These are phyloP conservation scores for Megacollybia marginata DNA, from an alignment of 768 basidiomycete genomes.

Conservation along the genomic window DNA sequence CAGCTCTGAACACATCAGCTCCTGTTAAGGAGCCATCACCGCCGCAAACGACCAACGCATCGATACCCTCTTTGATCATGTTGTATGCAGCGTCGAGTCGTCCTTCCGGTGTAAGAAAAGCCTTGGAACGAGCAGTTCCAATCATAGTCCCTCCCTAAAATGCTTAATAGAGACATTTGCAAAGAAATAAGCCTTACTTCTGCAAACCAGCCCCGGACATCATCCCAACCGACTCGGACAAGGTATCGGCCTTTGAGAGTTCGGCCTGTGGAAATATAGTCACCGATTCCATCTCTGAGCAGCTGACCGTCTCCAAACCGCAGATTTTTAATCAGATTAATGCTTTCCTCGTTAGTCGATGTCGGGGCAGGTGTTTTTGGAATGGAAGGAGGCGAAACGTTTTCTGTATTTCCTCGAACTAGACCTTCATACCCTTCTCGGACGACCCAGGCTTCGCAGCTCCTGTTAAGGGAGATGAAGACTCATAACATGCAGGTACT, in stretches of 20 bases:
- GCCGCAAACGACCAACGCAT: slow-evolving; percentile 94
- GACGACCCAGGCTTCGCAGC: slow-evolving; percentile 93
- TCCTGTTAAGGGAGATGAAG: slow-evolving; percentile 41
- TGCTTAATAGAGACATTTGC: background rate
- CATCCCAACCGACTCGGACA: slow-evolving; percentile 95
- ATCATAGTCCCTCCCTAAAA: slow-evolving; percentile 87
- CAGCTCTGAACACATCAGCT: slow-evolving; percentile 86
- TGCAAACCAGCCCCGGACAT: slow-evolving; percentile 91
- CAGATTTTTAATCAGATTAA: slow-evolving; percentile 57
- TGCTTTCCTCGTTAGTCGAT: slow-evolving; percentile 15
- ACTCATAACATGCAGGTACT: background rate
- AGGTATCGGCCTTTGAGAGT: slow-evolving; percentile 89
- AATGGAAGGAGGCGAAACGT: slow-evolving; percentile 11
- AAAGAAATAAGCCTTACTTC: slow-evolving; percentile 43
- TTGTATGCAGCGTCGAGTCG: slow-evolving; percentile 85
- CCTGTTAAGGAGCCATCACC: slow-evolving; percentile 97
- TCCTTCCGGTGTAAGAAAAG: slow-evolving; percentile 84
- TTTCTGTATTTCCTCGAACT: slow-evolving; percentile 77
- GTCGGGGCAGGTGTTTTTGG: background rate
- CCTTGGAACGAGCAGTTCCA: slow-evolving; percentile 81
- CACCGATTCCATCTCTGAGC: slow-evolving; percentile 75
- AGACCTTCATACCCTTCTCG: slow-evolving; percentile 99
- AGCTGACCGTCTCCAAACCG: slow-evolving; percentile 78
- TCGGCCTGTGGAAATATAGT: slow-evolving; percentile 51
- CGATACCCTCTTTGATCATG: slow-evolving; percentile 93